Evolutionary conservation across 176 grass and related monocot species (phyloP), one percentile per base, ranked within the genome.

Genomic region (Rhipidocladum racemiflorum): DNA sequence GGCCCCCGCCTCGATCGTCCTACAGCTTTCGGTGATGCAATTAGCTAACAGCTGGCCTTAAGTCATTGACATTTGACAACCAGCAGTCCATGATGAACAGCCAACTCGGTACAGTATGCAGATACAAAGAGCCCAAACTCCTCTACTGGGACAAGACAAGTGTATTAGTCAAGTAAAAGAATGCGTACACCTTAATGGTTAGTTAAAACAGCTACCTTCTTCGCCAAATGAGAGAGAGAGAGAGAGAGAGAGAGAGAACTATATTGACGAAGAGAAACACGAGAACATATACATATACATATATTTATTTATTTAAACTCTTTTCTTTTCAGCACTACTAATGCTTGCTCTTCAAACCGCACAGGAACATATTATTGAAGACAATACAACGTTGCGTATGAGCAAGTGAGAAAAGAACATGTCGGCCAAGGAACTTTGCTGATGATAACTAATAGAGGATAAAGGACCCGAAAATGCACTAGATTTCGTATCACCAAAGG

Each of bases 1-100:
- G 81, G 18, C 78, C 34, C 46, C 43, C n/a, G 39, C 39, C 39
- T 9, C 39, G 39, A 40, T 81, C 60, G 36, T 59, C 46, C 81
- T 76, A 69, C 72, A 77, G 77, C n/a, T 79, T 85, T 80, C 67
- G 71, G 74, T 54, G 85, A 51, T 57, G 64, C 78, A 65, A 64
- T 77, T 85, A 90, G 82, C 70, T 75, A 56, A 68, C 59, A 80
- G 83, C 70, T 80, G 59, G 50, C 36, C 14, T 79, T 85, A 49
- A 49, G 74, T 68, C 59, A 78, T 80, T 85, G 87, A 76, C 70
- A 75, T 49, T 72, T 83, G 81, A 85, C 84, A 72, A 69, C 66
- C 78, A 82, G 67, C 74, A 82, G 72, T 90, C 82, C 69, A 70
- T 39, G 51, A 32, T 71, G 74, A 57, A 85, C 63, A 76, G 7